phyloP scores from a whole-genome alignment of 176 grass and related monocot genomes.

The Poa annua region DNA sequence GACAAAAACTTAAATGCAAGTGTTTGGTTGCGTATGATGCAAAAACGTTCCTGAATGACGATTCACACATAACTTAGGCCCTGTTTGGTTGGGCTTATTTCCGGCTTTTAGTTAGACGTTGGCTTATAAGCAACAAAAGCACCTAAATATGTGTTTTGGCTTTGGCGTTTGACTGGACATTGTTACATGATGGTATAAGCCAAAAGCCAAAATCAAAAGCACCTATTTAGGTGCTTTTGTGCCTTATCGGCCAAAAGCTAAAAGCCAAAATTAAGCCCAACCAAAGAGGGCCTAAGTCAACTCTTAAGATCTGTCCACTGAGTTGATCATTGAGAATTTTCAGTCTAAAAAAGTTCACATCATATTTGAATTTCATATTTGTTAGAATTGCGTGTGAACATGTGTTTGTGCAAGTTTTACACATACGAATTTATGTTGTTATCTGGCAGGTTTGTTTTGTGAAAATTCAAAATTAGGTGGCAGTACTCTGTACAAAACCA shows the following conservation, averaged over 20 bases:
- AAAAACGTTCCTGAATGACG: constrained; percentile 21
- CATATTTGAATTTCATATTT: constrained; percentile 14
- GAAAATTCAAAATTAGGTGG: constrained; percentile 14
- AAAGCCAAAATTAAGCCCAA: too few relatives aligned
- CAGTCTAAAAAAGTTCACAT: not conserved
- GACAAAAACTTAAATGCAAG: not conserved
- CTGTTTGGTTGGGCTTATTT: too few relatives aligned
- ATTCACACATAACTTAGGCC: not conserved
- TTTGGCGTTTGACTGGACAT: too few relatives aligned
- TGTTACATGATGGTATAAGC: too few relatives aligned
- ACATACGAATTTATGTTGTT: not conserved
- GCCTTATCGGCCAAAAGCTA: too few relatives aligned
- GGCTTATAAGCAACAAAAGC: too few relatives aligned
- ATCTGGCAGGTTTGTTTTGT: not conserved
- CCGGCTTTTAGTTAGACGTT: too few relatives aligned
- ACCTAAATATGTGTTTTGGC: too few relatives aligned
- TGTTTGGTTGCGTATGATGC: constrained; percentile 26
- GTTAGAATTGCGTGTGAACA: not conserved
- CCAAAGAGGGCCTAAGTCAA: not conserved
- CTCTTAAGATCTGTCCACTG: not conserved
- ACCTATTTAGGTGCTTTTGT: too few relatives aligned
- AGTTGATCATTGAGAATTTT: not conserved
- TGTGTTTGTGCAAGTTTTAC: not conserved
- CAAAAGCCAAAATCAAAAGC: too few relatives aligned
- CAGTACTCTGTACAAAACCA: not conserved